A percentile compares a stretch with the other conserved stretches of the same genome.
Conservation (phyloP, 2,329 filamentous ascomycete genomes). For the Diaporthe sp. region DNA sequence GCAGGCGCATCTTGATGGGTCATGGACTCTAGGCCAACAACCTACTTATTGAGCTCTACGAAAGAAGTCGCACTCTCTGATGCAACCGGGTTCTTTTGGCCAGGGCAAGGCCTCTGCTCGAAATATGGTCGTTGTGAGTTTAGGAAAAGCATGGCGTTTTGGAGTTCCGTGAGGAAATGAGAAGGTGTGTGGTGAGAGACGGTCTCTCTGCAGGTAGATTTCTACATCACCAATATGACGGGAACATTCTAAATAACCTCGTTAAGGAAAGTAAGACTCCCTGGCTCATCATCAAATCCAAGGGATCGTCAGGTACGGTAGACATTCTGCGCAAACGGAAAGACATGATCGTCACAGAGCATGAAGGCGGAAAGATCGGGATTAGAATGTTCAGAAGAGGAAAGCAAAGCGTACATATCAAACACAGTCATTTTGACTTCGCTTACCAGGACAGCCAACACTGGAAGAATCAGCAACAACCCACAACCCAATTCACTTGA, state of each 20-base stretch:
- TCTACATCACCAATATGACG: neutral
- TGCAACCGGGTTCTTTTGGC: neutral
- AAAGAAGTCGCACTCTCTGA: neutral
- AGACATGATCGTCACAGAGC: too few relatives aligned
- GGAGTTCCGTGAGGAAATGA: neutral
- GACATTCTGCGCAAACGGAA: neutral
- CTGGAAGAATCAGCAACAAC: neutral
- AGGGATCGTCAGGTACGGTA: neutral
- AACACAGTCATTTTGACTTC: neutral
- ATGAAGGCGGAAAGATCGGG: too few relatives aligned
- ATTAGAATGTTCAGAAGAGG: neutral
- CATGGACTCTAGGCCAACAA: neutral
- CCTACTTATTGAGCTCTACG: neutral
- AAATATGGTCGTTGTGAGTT: neutral
- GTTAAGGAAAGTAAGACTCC: neutral
- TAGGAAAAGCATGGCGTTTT: slow-evolving; percentile 27
- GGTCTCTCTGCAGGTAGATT: neutral
- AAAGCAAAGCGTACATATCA: neutral
- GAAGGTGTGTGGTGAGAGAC: neutral
- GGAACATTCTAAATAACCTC: neutral
- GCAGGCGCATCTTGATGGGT: neutral
- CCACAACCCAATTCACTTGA: neutral
- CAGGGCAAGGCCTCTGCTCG: neutral
- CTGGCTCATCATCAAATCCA: neutral
- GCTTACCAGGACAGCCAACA: neutral